Conservation (phyloP, 2,329 filamentous ascomycete species). For the Zasmidium cellare region DNA sequence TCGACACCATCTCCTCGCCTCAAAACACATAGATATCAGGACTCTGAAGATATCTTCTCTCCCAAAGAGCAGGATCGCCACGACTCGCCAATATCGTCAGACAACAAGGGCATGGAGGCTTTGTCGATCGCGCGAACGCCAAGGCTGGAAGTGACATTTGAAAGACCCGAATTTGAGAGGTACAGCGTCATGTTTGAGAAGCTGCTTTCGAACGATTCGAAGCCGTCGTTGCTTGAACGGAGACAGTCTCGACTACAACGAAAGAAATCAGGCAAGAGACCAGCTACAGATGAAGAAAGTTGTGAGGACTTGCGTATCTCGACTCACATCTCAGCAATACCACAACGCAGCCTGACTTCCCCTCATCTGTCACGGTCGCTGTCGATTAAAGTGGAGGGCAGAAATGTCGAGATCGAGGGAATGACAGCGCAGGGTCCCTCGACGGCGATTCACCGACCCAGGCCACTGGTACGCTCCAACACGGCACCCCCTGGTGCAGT, state of each 20-base stretch:
- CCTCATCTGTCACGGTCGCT: conserved; percentile 19
- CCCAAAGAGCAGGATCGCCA: conserved; percentile 5
- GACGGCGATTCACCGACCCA: conserved; percentile 20
- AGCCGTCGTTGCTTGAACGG: conserved; percentile 32
- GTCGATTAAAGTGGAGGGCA: conserved; percentile 15
- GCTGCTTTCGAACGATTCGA: conserved; percentile 56
- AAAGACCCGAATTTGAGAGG: conserved; percentile 74
- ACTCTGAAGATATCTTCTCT: conserved; percentile 17
- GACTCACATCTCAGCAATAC: not conserved
- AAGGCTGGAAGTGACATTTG: conserved; percentile 74
- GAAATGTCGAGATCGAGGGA: not conserved
- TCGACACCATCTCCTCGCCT: not conserved
- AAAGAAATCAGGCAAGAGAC: conserved; percentile 13
- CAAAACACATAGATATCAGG: not conserved
- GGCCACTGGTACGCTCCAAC: conserved; percentile 26
- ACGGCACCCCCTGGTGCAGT: conserved; percentile 26
- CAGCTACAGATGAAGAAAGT: not conserved
- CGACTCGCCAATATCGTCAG: conserved; percentile 16
- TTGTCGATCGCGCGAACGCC: conserved; percentile 23
- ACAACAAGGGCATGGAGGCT: not conserved
- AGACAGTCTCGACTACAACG: conserved; percentile 29
- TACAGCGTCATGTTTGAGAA: conserved; percentile 93
- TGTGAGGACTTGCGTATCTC: not conserved
- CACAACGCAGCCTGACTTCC: conserved; percentile 18
- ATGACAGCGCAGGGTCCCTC: conserved; percentile 7